Base-by-base conservation (phyloP, 2,329 filamentous ascomycete genomes). In the Harringtonia aguacate region DNA sequence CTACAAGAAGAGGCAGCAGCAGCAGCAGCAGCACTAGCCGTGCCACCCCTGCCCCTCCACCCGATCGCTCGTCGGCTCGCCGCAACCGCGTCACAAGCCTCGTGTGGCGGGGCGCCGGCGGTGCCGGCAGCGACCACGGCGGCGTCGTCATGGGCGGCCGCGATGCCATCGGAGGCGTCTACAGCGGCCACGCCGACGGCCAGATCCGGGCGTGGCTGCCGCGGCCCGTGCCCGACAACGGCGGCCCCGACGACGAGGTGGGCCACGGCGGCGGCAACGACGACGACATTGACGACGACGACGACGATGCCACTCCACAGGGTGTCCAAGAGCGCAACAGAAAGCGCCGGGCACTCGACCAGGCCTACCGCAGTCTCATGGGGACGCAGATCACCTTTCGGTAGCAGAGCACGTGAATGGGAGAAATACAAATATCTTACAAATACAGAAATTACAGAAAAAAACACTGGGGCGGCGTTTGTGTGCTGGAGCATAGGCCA, bases 111-210 rank as follows among this genome's bases (percentile, higher is more conserved):
- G 72, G 74, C 2, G 64, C 69, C 4, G 73, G 76, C 1, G 84
- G 86, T 28, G 70, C 73, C 20, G 72, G 73, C 14, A 65, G 67
- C 2, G 43, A 51, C 3, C 70, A 70, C 4, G 69, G 69, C 8
- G 79, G 77, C 0, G 58, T 81, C 1, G 79, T 83, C 51, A 73
- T 76, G 67, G 75, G 75, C 4, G 74, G 73, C 3, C 65, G 60
- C 3, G 74, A 70, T 48, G 67, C 66, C 18, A 52, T 69, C 5
- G 74, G 74, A 1, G 71, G 66, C 9, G 56, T 95, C 46, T 94
- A 87, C 62, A 92, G 86, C 43, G 83, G 80, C 2, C 87, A 95
- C 55, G 71, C 81, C 4, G 87, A 95, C 57, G 90, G 90, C 0
- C 82, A 81, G 42, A 90, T 97, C 46, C 74, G 83, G 36, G 76